phyloP scores from a whole-genome alignment of 208 protist genomes.

The Sergeia podlipaevii region DNA sequence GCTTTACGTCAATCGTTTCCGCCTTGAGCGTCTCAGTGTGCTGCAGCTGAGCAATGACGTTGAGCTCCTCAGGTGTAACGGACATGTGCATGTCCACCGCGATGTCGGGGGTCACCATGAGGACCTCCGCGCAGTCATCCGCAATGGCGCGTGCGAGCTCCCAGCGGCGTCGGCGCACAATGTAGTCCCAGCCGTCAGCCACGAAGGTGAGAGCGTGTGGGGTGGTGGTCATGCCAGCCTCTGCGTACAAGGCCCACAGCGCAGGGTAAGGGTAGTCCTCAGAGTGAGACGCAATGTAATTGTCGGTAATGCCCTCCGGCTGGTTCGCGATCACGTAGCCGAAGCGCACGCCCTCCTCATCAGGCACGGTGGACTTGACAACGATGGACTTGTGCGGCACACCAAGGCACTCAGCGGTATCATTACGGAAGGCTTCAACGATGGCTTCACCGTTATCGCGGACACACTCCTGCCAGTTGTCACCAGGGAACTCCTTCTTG shows the following conservation, averaged over 20 bases:
- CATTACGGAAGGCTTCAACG: conserved; percentile 29
- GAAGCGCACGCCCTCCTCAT: conserved; percentile 25
- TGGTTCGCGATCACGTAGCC: conserved; percentile 20
- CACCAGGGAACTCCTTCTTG: conserved; percentile 30
- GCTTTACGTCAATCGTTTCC: conserved; percentile 25
- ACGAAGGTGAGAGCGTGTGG: conserved; percentile 40
- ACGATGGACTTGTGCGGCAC: conserved; percentile 7
- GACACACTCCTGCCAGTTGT: conserved; percentile 32
- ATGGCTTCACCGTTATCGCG: conserved; percentile 23
- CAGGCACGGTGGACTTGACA: conserved; percentile 9
- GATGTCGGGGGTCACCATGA: conserved; percentile 18
- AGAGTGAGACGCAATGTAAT: background rate
- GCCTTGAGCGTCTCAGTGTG: conserved; percentile 22
- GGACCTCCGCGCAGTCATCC: conserved; percentile 28
- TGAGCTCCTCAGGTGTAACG: conserved; percentile 10
- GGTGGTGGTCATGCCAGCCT: conserved; percentile 2
- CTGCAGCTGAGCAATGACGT: conserved; percentile 17
- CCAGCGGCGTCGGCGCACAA: conserved; percentile 28
- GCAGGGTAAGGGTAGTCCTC: conserved; percentile 16
- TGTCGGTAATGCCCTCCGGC: conserved; percentile 2
- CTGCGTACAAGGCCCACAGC: conserved; percentile 9
- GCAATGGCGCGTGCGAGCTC: conserved; percentile 37
- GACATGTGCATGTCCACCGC: conserved; percentile 17
- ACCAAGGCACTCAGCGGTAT: conserved; percentile 28
- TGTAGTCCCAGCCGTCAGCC: conserved; percentile 34